Evolutionary conservation across 305 asterid species (phyloP), one percentile per base, ranked within the genome.

Genomic region (Fraxinus floribunda): DNA sequence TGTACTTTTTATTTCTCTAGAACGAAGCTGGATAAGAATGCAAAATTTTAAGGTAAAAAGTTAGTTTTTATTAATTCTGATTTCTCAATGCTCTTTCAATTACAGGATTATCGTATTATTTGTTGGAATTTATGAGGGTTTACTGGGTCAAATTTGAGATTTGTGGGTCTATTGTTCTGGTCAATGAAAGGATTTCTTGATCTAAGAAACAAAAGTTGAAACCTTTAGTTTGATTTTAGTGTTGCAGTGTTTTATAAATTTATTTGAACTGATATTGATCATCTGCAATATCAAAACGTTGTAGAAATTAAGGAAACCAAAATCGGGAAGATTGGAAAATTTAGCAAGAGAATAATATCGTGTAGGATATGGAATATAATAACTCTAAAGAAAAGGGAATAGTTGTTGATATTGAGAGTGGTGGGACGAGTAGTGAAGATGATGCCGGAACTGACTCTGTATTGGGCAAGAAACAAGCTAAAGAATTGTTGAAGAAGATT

Each of bases 331-430:
- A 78, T 46, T 38, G 64, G 60, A 64, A 24, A 77, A 62, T 72
- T 46, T 35, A 68, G 79, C 49, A 8, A 32, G 81, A 39, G 66
- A 52, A 30, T 34, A 29, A 62, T 52, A 72, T 75, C 85, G 72
- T 55, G 32, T 78, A 84, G 44, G 46, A 83, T 1, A 87, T 91
- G 93, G 93, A 80, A 46, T 72, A 34, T 79, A 83, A 18, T 52
- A 78, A 36, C 68, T 79, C 78, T 7, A 83, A 81, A 35, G 87
- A 85, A 29, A 83, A 78, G 24, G 88, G 88, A 44, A 71, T 81
- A 1, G n/a, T 86, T 46, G 79, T 85, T 22, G 92, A 88, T 78
- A 85, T 91, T n/a, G 94, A 91, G 82, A 87, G 79, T 36, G 84
- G 88, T 71, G 87, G 80, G 73, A 79, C 84, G 30, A 86, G 87